Base-by-base conservation (phyloP, 768 basidiomycete genomes). In the Chalciporus pseudorubinellus region DNA sequence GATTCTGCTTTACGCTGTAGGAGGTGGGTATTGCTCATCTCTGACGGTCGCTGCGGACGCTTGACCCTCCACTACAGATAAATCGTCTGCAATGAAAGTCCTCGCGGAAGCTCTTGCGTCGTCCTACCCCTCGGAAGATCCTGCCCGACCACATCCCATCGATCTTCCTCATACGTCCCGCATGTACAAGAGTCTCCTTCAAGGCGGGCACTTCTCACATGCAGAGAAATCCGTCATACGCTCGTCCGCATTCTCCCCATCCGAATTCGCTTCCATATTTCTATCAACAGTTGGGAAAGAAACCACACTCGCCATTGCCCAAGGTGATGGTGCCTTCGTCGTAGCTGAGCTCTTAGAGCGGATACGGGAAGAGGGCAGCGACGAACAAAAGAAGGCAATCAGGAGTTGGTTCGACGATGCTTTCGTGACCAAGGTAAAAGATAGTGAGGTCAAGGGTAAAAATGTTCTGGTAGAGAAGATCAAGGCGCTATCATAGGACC, bases 161-260 rank as follows among this genome's bases (percentile, higher is more conserved):
- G 87, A 95, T 61, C 77, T 93, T 12, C 82, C 92, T 1, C 91
- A 92, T 59, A 81, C 86, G 1, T 86, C 89, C 3, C 79, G 94
- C 36, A 63, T 94, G 44, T 95, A 92, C 78, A 97, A 97, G 66
- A 84, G 83, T 6, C 81, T 97, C 6, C 76, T 97, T 1, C 92
- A 95, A 64, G 94, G 94, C 6, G 94, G 94, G 0, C 92, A 95
- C 64, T 97, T 84, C 70, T 84, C 82, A 53, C 85, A 83, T 28
- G 65, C 77, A 0, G 78, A 82, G 3, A 76, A 77, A 19, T 55
- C 77, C 3, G 73, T 95, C 33, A 77, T 79, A 28, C 76, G 67
- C 7, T 74, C 79, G 3, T 59, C 77, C 3, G 57, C 67, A 1
- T 92, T 85, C 77, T 81, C 84, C 18, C 72, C 85, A 0, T 63